Evolutionary conservation across 345 rosid species (phyloP), one percentile per base, ranked within the genome.

Genomic region (Eucalyptus victrix): DNA sequence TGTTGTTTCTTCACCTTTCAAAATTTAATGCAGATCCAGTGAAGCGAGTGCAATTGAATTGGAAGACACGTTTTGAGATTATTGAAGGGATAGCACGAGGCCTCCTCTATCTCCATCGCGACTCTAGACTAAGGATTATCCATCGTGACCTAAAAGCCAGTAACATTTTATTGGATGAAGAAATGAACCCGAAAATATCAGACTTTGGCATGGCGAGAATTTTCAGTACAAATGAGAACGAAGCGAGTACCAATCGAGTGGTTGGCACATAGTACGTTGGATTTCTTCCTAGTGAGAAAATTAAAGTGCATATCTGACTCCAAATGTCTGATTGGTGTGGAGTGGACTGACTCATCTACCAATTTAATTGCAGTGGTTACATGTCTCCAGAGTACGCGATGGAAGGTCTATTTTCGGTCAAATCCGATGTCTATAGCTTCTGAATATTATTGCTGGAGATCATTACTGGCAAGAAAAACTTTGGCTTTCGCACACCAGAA

Each of bases 331-430:
- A n/a, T 86, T 0, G 15, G 12, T 34, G 87, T 24, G 21, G 18
- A 30, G 44, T 51, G 54, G n/a, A 49, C 5, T 88, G 5, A 88
- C 6, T 34, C 23, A 81, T 34, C n/a, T 81, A 2, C 24, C 16
- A 6, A 86, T 50, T 86, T 32, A 37, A 87, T 80, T 93, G 87
- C 91, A 96, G 97, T 49, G 98, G 96, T 42, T 96, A 94, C 89
- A 95, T 96, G 97, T 92, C 98, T 58, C 97, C 96, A 5, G 98
- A 96, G 92, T 95, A 96, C 7, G 97, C 97, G 1, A 96, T 95
- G 96, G 97, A 95, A 93, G 97, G 97, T 19, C 88, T 94, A 10
- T 95, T 96, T 91, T 96, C 97, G 12, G 91, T 94, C 40, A 96
- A 96, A 86, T 95, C 97, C 1, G 97, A 96, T 54, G 98, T 96